Evolutionary conservation across 345 rosid species (phyloP).

Genomic region (Citrus sinensis): DNA sequence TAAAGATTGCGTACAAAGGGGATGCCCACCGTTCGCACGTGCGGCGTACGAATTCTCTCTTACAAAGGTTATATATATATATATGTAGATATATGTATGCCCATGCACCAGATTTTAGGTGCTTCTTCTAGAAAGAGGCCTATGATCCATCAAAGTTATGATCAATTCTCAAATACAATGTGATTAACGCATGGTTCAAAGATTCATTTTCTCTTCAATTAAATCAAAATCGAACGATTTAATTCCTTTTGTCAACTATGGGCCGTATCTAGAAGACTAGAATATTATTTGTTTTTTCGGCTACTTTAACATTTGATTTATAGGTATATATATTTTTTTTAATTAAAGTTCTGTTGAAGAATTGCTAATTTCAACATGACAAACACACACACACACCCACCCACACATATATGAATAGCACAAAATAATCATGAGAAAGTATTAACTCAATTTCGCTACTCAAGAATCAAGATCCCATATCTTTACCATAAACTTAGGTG

Average conservation of each 20-base stretch:
- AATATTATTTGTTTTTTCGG: background rate
- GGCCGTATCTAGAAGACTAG: background rate
- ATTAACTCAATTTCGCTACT: background rate
- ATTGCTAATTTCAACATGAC: background rate
- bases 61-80: background rate
- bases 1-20: conserved; percentile 9
- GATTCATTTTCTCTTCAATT: background rate
- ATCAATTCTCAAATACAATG: background rate
- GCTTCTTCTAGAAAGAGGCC: background rate
- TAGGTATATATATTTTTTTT: background rate
- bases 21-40: conserved; percentile 10
- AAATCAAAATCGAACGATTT: background rate
- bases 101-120: background rate
- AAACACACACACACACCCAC: too few species aligned
- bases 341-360: background rate
- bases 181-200: background rate
- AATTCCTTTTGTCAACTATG: background rate
- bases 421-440: background rate
- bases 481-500: background rate
- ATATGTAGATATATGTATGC: too few species aligned
- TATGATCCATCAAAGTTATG: background rate
- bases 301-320: background rate
- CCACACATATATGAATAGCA: too few species aligned
- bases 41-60: background rate
- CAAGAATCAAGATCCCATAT: background rate